Evolutionary conservation across 2,329 filamentous ascomycete genomes (phyloP), one percentile per base, ranked within the genome.

Genomic region (Paradendryphiella salina): DNA sequence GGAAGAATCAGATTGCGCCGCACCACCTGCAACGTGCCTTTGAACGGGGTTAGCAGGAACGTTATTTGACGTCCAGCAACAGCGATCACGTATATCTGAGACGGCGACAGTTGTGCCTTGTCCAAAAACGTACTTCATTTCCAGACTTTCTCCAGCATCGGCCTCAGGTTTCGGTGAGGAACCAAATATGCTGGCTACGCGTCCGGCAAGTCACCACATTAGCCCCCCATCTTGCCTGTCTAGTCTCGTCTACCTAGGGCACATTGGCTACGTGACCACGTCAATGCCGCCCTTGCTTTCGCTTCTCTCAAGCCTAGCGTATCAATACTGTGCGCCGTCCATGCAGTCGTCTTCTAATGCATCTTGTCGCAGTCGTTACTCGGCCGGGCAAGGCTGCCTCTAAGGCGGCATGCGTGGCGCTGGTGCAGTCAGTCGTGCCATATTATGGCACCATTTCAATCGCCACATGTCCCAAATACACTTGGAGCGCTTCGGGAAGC

Each of bases 1-100:
- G 40, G 36, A 40, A 51, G 50, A 46, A 56, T 51, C 42, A 39
- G 35, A 50, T 37, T 48, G 44, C 51, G 58, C 52, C 41, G 52
- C 56, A 60, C 50, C 51, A 50, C 54, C 18, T 44, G 47, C 52
- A 49, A 47, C 46, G 36, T 33, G 21, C 15, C 11, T 50, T 58
- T 52, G 29, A 37, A 54, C 44, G 46, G 32, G 41, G 51, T 44
- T 63, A 63, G 61, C 37, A 49, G 44, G 21, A 51, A 41, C 52
- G 52, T 54, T 57, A 50, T 47, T 47, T 33, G 52, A 52, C 57
- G 31, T 56, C 37, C 38, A 39, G 32, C 21, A 55, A 46, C 23
- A 36, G 36, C 35, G 33, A 38, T 48, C 23, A 47, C 44, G 54
- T 63, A 51, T 61, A 63, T 39, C 37, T 65, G 62, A 65, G 59